A percentile compares a stretch with the other conserved stretches of the same genome.
phyloP scores from a whole-genome alignment of 2,329 filamentous ascomycete species.

The Sclerotinia borealis region DNA sequence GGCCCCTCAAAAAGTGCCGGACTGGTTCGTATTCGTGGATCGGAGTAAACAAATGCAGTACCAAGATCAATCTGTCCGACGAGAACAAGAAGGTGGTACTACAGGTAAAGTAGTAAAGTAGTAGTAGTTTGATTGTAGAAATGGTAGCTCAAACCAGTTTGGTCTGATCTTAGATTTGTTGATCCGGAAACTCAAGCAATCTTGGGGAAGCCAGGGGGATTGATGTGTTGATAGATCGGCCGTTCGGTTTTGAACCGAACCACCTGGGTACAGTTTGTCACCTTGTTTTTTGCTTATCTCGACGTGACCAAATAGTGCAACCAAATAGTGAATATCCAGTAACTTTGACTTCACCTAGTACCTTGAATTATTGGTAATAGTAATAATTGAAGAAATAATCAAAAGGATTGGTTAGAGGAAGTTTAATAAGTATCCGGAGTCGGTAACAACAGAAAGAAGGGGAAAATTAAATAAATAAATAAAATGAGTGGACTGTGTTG shows the following conservation, averaged over 20 bases:
- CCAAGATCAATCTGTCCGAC: constrained; percentile 2
- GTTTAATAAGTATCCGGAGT: not conserved
- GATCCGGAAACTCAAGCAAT: constrained; percentile 2
- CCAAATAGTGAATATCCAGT: not conserved
- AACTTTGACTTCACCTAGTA: not conserved
- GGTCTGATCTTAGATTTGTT: constrained; percentile 1
- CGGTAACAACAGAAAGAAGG: not conserved
- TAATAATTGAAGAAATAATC: not conserved
- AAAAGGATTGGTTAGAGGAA: not conserved
- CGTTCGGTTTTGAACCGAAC: not conserved
- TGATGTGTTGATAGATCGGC: constrained; percentile 6
- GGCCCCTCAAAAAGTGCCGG: not conserved
- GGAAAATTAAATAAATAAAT: not conserved
- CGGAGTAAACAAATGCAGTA: constrained; percentile 9
- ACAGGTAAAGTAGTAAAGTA: not conserved
- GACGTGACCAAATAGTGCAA: not conserved
- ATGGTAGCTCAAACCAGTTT: not conserved
- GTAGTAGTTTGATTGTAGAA: not conserved
- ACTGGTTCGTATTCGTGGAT: constrained; percentile 5
- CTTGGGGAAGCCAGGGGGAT: constrained; percentile 7
- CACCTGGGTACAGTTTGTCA: not conserved
- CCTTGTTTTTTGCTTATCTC: constrained; percentile 1
- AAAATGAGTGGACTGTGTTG: constrained; percentile 11
- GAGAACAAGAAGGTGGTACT: not conserved
- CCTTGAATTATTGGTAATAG: not conserved